phyloP scores from a whole-genome alignment of 129 eudicot species.

The Escallonia rubra region DNA sequence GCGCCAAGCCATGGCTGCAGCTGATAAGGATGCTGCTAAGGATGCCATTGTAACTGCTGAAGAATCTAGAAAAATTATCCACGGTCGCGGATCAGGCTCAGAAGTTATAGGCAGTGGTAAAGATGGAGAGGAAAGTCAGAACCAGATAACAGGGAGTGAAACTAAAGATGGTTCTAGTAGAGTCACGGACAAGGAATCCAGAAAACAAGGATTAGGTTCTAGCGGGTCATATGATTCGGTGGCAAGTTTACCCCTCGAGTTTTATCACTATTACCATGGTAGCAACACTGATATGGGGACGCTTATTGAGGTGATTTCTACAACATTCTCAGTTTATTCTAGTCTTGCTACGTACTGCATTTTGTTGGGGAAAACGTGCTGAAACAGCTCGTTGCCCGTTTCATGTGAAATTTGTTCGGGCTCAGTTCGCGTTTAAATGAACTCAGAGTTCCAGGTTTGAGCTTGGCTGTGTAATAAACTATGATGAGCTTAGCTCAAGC shows the following conservation, averaged over 20 bases:
- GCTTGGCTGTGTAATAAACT: no score
- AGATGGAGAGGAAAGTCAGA: conserved; percentile 23
- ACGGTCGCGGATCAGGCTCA: conserved; percentile 20
- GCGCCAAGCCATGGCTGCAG: conserved; percentile 79
- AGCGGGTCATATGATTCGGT: conserved; percentile 52
- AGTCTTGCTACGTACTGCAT: not conserved
- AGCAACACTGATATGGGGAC: conserved; percentile 94
- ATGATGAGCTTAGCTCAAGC: no score
- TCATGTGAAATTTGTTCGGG: no score
- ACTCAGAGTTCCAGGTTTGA: no score
- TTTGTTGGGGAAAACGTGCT: not conserved
- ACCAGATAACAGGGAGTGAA: conserved; percentile 24
- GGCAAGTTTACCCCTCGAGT: conserved; percentile 81
- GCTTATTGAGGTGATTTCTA: conserved; percentile 65
- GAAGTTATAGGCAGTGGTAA: conserved; percentile 26
- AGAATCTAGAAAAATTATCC: conserved; percentile 52
- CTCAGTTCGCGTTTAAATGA: no score
- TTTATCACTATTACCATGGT: conserved; percentile 96
- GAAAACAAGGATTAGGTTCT: conserved; percentile 25
- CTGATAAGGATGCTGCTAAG: conserved; percentile 84
- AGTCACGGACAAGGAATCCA: conserved; percentile 25
- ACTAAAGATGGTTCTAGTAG: conserved; percentile 15
- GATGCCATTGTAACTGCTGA: conserved; percentile 89
- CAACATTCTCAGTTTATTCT: not conserved
- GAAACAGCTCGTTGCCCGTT: no score